phyloP scores from a whole-genome alignment of 805 yeast genomes.

The Hanseniaspora hatyaiensis region DNA sequence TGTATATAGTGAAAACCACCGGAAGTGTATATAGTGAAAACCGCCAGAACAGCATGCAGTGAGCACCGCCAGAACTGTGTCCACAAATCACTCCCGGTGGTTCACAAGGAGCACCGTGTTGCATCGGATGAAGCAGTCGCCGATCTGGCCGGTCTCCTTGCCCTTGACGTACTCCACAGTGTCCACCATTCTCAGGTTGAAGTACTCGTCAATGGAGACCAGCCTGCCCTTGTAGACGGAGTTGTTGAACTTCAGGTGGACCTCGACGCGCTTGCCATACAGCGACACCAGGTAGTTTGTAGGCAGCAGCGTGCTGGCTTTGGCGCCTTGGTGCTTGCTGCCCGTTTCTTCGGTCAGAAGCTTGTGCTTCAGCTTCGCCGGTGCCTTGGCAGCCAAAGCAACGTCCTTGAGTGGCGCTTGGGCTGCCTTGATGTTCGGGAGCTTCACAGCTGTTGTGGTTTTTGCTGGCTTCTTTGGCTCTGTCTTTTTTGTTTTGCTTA shows the following conservation, averaged over 20 bases:
- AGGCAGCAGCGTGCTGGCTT: conserved; percentile 55
- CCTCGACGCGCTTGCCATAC: conserved; percentile 56
- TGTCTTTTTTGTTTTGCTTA: not conserved
- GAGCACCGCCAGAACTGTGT: no score
- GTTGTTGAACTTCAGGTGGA: conserved; percentile 79
- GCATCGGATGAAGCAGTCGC: conserved; percentile 79
- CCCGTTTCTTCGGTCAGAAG: not conserved
- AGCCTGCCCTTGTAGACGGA: conserved; percentile 77
- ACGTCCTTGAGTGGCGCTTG: no score
- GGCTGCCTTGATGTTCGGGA: conserved; percentile 4
- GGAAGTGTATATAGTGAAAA: no score
- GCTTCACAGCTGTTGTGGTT: not conserved
- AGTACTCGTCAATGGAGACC: conserved; percentile 76
- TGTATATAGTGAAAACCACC: no score
- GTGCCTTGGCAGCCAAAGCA: no score
- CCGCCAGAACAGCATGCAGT: no score
- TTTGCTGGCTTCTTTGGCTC: not conserved
- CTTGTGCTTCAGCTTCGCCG: not conserved
- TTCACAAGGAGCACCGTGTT: conserved; percentile 71
- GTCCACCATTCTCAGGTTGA: conserved; percentile 69
- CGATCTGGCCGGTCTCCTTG: conserved; percentile 42
- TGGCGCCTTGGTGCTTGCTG: not conserved
- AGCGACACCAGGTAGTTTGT: conserved; percentile 78
- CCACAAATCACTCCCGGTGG: not conserved
- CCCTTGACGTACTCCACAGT: conserved; percentile 44